Conservation (phyloP, 2,329 filamentous ascomycete species). For the Fusarium papillatum region DNA sequence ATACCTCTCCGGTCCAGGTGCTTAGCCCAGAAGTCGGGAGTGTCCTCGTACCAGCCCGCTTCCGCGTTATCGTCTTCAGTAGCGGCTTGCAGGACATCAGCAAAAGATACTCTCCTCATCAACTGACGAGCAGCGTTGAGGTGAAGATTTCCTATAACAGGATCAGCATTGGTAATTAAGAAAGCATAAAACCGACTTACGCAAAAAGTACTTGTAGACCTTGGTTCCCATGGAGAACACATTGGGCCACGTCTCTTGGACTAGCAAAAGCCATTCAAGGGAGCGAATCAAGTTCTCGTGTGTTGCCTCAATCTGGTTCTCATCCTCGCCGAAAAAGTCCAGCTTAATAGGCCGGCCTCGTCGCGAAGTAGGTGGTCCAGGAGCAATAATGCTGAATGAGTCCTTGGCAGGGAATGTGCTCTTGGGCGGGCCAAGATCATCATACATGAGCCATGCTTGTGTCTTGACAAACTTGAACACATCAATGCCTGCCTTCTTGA, state of each 20-base stretch:
- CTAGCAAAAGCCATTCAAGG: conserved; percentile 86
- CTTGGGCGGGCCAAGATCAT: conserved; percentile 56
- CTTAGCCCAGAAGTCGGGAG: conserved; percentile 53
- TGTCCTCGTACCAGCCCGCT: conserved; percentile 54
- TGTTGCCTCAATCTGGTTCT: conserved; percentile 66
- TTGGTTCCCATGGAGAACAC: conserved; percentile 77
- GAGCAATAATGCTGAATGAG: conserved; percentile 65
- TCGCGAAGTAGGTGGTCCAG: conserved; percentile 47
- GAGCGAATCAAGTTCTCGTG: conserved; percentile 82
- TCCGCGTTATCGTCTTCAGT: conserved; percentile 54
- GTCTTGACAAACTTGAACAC: conserved; percentile 79
- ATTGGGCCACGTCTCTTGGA: conserved; percentile 79
- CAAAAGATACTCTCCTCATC: conserved; percentile 64
- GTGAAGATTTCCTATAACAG: conserved; percentile 59
- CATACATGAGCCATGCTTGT: conserved; percentile 69
- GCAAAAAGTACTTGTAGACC: conserved; percentile 86
- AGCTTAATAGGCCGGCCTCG: conserved; percentile 75
- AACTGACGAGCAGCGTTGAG: conserved; percentile 68
- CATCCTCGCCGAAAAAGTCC: conserved; percentile 78
- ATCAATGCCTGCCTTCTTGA: conserved; percentile 82
- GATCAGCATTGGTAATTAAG: conserved; percentile 16
- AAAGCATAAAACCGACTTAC: conserved; percentile 66
- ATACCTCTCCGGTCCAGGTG: conserved; percentile 53
- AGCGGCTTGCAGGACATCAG: conserved; percentile 60
- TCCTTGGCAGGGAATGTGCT: conserved; percentile 55